phyloP scores from a whole-genome alignment of 169 alveolate genomes.

The Babesia gibsoni region DNA sequence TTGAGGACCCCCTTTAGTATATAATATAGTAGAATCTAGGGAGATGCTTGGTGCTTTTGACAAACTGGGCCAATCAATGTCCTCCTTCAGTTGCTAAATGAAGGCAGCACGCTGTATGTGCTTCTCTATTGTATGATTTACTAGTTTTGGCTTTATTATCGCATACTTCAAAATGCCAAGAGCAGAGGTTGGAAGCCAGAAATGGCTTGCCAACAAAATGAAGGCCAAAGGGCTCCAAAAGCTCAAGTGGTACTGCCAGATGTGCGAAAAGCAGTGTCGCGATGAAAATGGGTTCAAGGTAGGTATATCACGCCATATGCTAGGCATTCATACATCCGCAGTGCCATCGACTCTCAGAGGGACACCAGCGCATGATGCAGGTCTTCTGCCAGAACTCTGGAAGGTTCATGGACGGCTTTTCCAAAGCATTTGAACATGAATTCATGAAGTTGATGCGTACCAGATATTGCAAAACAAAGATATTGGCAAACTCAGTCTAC shows the following conservation, averaged over 20 bases:
- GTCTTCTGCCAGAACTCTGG: constrained; percentile 87
- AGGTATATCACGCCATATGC: background rate
- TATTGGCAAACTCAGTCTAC: constrained; percentile 87
- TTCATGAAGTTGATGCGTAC: constrained; percentile 88
- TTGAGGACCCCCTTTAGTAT: too few relatives aligned
- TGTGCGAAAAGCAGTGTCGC: constrained; percentile 93
- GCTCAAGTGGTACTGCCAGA: constrained; percentile 93
- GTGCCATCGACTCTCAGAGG: constrained; percentile 90
- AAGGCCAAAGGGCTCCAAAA: constrained; percentile 92
- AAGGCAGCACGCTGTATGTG: background rate
- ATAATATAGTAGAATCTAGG: too few relatives aligned
- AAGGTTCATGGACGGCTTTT: constrained; percentile 88
- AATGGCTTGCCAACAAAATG: constrained; percentile 93
- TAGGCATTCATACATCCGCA: background rate
- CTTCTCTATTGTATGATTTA: background rate
- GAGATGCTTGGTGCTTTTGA: too few relatives aligned
- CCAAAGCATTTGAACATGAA: constrained; percentile 85
- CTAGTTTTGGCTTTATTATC: background rate
- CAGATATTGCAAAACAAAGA: constrained; percentile 76
- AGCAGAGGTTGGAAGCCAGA: constrained; percentile 90
- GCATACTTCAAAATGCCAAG: constrained; percentile 71
- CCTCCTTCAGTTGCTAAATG: background rate
- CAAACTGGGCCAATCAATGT: too few relatives aligned
- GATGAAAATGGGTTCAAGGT: constrained; percentile 94
- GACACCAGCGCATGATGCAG: constrained; percentile 91